Evolutionary conservation across 164 flowering plant species (phyloP), one percentile per base, ranked within the genome.

Genomic region (Saururus chinensis): DNA sequence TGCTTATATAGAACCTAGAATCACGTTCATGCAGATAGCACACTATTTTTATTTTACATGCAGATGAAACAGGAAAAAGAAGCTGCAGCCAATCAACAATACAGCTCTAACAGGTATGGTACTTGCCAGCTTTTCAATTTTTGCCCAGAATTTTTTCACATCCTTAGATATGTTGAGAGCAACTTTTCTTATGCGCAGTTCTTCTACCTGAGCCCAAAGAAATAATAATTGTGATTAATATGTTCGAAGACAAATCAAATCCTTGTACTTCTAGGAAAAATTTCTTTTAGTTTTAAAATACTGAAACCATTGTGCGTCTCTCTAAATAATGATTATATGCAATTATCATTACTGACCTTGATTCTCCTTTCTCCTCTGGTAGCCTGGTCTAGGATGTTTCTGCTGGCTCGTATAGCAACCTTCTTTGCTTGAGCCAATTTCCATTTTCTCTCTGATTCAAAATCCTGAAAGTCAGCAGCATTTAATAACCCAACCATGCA

Each of bases 371-470:
- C 99, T 62, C 88, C 99, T 66, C 87, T 82, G 25, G 90, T 82
- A n/a, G 97, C 92, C 68, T 84, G 99, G 74, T 95, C 99, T 66
- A 89, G 54, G 84, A 78, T 77, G 71, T 87, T 88, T 75, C 84
- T 95, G 86, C 97, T 91, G 60, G 97, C 96, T 78, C 80, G 80
- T 63, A 87, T 68, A 53, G 99, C 93, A 71, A 95, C 96, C 76
- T 79, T 91, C 78, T 86, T 95, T 64, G 99, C 99, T 74, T 73
- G 93, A 58, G 88, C 81, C 68, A 91, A 63, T 68, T 95, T 91
- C 95, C 96, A 95, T 77, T 95, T 95, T 71, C 96, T 84, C 77
- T 95, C 99, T 25, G 96, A 77, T 77, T 95, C 99, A 71, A 95
- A 95, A 76, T 95, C 99, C 99, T 95, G 80, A 41, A 51, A 77